phyloP scores from a whole-genome alignment of 345 rosid species.

The Boechera retrofracta region DNA sequence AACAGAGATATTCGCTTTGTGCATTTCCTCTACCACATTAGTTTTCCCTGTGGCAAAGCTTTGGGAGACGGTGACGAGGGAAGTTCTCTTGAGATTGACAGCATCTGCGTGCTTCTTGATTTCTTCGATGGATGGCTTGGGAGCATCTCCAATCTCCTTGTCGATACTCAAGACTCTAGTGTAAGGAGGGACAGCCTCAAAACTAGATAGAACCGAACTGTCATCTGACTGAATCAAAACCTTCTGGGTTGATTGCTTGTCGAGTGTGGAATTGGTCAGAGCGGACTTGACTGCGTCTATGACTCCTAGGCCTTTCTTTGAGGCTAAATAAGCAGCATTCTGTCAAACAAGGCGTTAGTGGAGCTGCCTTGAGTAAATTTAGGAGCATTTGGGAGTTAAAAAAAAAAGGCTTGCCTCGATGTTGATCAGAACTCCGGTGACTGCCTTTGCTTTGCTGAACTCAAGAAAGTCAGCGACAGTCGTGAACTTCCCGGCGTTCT shows the following conservation, averaged over 20 bases:
- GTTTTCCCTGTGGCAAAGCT: slow-evolving; percentile 57
- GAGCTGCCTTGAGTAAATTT: neutral
- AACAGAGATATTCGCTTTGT: slow-evolving; percentile 67
- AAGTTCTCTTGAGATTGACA: slow-evolving; percentile 52
- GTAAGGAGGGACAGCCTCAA: slow-evolving; percentile 53
- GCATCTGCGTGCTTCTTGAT: slow-evolving; percentile 77
- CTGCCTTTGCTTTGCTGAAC: slow-evolving; percentile 72
- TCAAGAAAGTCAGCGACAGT: slow-evolving; percentile 68
- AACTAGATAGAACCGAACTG: slow-evolving; percentile 66
- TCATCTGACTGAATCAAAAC: slow-evolving; percentile 82
- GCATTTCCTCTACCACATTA: slow-evolving; percentile 59
- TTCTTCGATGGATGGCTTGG: slow-evolving; percentile 56
- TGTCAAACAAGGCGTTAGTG: slow-evolving; percentile 40
- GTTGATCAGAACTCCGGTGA: slow-evolving; percentile 72
- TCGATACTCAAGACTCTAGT: slow-evolving; percentile 59
- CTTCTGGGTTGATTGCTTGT: slow-evolving; percentile 73
- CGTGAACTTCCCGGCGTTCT: slow-evolving; percentile 70
- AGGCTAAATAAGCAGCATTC: slow-evolving; percentile 89
- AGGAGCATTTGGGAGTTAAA: neutral
- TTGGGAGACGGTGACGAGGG: slow-evolving; percentile 45
- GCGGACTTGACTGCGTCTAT: slow-evolving; percentile 58
- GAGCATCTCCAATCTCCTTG: slow-evolving; percentile 59
- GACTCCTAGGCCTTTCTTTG: slow-evolving; percentile 72
- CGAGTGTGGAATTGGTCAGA: slow-evolving; percentile 65
- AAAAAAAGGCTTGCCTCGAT: slow-evolving; percentile 56